phyloP scores from a whole-genome alignment of 345 rosid genomes.

The Anastatica hierochuntica region DNA sequence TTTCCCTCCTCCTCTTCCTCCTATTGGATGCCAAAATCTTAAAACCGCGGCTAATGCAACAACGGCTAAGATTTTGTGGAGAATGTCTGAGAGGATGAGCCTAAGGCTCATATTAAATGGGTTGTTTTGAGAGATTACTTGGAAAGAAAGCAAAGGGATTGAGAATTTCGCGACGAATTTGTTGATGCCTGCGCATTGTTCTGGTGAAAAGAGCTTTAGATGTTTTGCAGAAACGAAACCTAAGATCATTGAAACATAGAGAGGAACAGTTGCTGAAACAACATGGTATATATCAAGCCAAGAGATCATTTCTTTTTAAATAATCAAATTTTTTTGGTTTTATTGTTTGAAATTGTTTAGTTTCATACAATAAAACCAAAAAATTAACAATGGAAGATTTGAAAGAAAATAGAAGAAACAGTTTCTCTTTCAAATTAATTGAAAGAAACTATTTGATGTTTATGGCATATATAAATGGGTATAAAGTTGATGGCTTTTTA shows the following conservation, averaged over 20 bases:
- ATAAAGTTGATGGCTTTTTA: slow-evolving; percentile 19
- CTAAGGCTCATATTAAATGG: slow-evolving; percentile 66
- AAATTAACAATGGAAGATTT: background rate
- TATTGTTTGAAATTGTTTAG: background rate
- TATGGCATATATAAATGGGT: slow-evolving; percentile 11
- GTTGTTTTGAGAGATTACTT: slow-evolving; percentile 56
- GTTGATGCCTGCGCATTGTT: slow-evolving; percentile 87
- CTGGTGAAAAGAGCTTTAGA: slow-evolving; percentile 58
- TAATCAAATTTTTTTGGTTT: background rate
- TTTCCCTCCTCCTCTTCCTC: slow-evolving; percentile 32
- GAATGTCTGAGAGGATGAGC: slow-evolving; percentile 49
- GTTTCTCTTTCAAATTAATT: background rate
- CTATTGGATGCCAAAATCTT: slow-evolving; percentile 34
- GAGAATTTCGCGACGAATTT: slow-evolving; percentile 83
- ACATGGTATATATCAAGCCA: slow-evolving; percentile 59
- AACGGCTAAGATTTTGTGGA: slow-evolving; percentile 55
- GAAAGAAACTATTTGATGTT: slow-evolving; percentile 1
- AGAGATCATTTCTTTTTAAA: slow-evolving; percentile 39
- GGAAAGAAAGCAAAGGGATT: slow-evolving; percentile 70
- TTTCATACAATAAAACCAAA: slow-evolving; percentile 6
- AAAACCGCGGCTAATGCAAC: slow-evolving; percentile 29
- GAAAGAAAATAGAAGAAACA: slow-evolving; percentile 5
- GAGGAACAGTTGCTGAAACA: slow-evolving; percentile 65
- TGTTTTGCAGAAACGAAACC: slow-evolving; percentile 66
- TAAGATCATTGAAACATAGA: slow-evolving; percentile 63